phyloP scores from a whole-genome alignment of 1,139 yeast species.

The Ogataea hybrid region DNA sequence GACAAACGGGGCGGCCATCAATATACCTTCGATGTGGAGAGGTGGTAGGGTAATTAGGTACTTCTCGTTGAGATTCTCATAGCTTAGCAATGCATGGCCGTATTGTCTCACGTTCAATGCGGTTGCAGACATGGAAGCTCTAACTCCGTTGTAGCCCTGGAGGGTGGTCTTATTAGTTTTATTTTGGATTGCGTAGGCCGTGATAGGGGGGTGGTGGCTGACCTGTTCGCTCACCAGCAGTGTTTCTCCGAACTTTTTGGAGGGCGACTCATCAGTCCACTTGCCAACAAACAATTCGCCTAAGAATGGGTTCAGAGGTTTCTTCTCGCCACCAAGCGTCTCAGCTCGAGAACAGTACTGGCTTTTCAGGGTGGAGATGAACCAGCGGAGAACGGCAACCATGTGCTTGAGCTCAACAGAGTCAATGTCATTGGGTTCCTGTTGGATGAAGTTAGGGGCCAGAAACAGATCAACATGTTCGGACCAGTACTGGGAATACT shows the following conservation, averaged over 20 bases:
- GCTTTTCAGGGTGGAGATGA: constrained; percentile 83
- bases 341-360: constrained; percentile 94
- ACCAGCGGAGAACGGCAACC: constrained; percentile 86
- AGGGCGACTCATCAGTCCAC: constrained; percentile 58
- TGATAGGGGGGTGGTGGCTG: constrained; percentile 93
- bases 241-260: constrained; percentile 60
- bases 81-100: constrained; percentile 81
- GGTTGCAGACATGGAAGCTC: constrained; percentile 78
- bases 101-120: constrained; percentile 82
- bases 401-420: constrained; percentile 54
- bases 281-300: constrained; percentile 92
- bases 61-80: constrained; percentile 56
- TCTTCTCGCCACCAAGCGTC: constrained; percentile 88
- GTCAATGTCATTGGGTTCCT: constrained; percentile 37
- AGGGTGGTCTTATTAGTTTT: constrained; percentile 64
- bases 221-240: constrained; percentile 84
- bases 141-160: constrained; percentile 88
- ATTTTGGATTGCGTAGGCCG: constrained; percentile 80
- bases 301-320: constrained; percentile 90
- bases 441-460: constrained; percentile 56
- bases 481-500: constrained; percentile 91
- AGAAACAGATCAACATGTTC: constrained; percentile 84
- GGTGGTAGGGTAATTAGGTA: constrained; percentile 90
- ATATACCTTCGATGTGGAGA: constrained; percentile 90
- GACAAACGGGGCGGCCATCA: constrained; percentile 81